phyloP scores from a whole-genome alignment of 768 basidiomycete species.

The Rhodosporidiobolus odoratus region DNA sequence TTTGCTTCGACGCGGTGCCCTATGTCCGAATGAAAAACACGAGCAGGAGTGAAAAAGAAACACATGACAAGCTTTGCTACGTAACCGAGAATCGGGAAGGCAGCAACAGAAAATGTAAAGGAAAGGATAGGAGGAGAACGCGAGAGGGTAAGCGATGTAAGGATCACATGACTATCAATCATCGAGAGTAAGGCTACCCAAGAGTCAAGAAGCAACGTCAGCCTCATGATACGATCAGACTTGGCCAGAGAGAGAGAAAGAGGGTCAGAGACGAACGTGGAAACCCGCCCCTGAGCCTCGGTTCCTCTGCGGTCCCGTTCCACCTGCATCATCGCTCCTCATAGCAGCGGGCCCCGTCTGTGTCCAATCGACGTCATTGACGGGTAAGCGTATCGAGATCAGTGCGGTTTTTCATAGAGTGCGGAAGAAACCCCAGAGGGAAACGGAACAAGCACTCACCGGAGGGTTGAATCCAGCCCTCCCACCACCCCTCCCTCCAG shows the following conservation, averaged over 20 bases:
- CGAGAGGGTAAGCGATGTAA: background rate
- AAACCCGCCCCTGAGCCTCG: slow-evolving; percentile 19
- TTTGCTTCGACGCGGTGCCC: too few species aligned
- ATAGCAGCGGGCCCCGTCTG: slow-evolving; percentile 46
- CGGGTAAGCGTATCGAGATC: background rate
- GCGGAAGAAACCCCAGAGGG: background rate
- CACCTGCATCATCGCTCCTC: slow-evolving; percentile 30
- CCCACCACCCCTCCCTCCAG: slow-evolving; percentile 46
- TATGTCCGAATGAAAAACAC: too few species aligned
- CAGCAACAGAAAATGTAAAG: background rate
- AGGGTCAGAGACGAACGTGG: slow-evolving; percentile 21
- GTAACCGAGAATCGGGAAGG: too few species aligned
- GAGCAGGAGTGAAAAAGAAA: too few species aligned
- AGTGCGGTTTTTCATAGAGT: background rate
- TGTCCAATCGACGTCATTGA: background rate
- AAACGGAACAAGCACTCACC: slow-evolving; percentile 17
- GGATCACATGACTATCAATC: background rate
- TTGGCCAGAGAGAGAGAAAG: background rate
- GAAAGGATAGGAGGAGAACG: background rate
- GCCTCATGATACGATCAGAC: too few species aligned
- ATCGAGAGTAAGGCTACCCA: slow-evolving; percentile 34
- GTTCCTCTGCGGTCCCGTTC: slow-evolving; percentile 24
- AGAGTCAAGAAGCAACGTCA: too few species aligned
- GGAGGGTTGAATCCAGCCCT: slow-evolving; percentile 53
- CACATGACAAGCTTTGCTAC: too few species aligned